Evolutionary conservation across 2,329 filamentous ascomycete species (phyloP).

Genomic region (Raffaelea deltoideospora): DNA sequence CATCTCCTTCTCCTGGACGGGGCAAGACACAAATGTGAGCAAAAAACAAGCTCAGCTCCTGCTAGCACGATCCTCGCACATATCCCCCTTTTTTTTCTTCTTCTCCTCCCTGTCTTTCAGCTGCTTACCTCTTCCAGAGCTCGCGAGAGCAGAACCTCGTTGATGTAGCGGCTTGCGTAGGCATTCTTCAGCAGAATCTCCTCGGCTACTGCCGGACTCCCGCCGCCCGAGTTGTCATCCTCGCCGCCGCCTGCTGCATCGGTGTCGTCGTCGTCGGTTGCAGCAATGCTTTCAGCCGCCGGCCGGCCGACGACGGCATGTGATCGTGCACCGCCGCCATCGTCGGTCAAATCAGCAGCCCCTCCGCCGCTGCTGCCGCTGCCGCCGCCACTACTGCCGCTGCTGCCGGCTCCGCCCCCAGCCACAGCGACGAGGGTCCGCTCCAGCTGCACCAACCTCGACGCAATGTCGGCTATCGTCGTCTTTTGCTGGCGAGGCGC

Average conservation of each 20-base stretch:
- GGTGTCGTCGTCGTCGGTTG: background rate
- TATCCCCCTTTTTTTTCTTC: too few relatives aligned
- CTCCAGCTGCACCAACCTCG: slow-evolving; percentile 11
- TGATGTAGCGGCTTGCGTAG: slow-evolving; percentile 11
- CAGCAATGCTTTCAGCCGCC: background rate
- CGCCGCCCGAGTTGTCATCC: slow-evolving; percentile 1
- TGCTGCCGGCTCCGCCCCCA: background rate
- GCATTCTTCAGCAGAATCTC: slow-evolving; percentile 9
- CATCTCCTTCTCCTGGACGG: slow-evolving; percentile 9
- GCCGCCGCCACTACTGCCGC: slow-evolving; percentile 2
- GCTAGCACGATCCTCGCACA: too few relatives aligned
- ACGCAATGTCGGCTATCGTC: slow-evolving; percentile 12
- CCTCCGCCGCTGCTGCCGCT: background rate
- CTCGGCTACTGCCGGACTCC: too few relatives aligned
- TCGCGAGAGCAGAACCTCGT: slow-evolving; percentile 11
- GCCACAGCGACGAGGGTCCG: slow-evolving; percentile 12
- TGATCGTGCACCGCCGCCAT: too few relatives aligned
- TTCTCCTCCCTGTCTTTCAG: too few relatives aligned
- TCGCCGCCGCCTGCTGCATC: background rate
- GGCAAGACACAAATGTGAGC: background rate
- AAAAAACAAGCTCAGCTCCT: too few relatives aligned
- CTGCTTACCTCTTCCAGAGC: slow-evolving; percentile 10
- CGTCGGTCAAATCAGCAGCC: background rate
- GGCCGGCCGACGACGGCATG: background rate
- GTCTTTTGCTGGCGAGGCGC: slow-evolving; percentile 9